These are phyloP conservation scores for Yamadazyma mexicana DNA, from an alignment of 1,139 yeast species.

Conservation along the genomic window DNA sequence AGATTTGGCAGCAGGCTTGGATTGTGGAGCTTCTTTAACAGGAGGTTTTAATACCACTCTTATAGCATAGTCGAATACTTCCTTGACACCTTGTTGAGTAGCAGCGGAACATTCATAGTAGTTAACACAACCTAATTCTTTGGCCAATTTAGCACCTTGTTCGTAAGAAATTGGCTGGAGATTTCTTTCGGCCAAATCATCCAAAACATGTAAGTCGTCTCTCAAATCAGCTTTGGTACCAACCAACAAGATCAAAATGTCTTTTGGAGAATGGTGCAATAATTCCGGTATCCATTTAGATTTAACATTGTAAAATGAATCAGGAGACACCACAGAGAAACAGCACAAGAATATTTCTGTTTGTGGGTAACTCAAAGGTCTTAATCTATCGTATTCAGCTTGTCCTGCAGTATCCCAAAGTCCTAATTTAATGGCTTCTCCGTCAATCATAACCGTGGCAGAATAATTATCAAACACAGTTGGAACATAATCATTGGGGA, in stretches of 20 bases:
- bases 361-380: constrained; percentile 91
- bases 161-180: constrained; percentile 59
- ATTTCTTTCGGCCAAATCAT: constrained; percentile 65
- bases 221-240: constrained; percentile 88
- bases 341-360: constrained; percentile 88
- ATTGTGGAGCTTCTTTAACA: constrained; percentile 13
- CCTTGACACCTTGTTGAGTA: constrained; percentile 81
- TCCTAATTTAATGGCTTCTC: constrained; percentile 78
- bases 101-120: constrained; percentile 94
- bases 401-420: constrained; percentile 99
- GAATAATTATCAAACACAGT: constrained; percentile 91
- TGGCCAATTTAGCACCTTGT: constrained; percentile 69
- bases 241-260: constrained; percentile 71
- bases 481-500: constrained; percentile 94
- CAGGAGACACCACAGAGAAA: constrained; percentile 82
- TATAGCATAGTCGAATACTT: constrained; percentile 80
- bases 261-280: constrained; percentile 78
- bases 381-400: constrained; percentile 85
- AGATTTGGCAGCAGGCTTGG: constrained; percentile 6
- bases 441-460: constrained; percentile 82
- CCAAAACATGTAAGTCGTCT: constrained; percentile 76
- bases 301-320: constrained; percentile 75
- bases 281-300: constrained; percentile 86
- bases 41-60: constrained; percentile 68
- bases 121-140: constrained; percentile 69